Base-by-base conservation (phyloP, 139 green algal genomes). In the Astrephomene gubernaculifera region DNA sequence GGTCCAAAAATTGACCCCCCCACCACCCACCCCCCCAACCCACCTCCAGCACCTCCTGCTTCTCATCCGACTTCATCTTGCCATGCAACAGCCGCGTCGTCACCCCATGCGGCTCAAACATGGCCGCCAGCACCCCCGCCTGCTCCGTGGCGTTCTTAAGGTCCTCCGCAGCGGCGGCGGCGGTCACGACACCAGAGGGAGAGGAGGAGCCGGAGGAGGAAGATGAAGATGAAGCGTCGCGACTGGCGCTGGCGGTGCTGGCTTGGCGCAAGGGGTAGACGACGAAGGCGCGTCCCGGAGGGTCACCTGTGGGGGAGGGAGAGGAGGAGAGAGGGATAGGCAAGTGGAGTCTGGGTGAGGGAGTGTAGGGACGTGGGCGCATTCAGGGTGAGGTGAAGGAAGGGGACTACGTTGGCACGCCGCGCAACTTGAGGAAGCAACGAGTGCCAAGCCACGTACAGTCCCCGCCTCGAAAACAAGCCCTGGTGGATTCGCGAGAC, bases 11-110 rank as follows among this genome's bases (percentile, higher is more conserved):
- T 9, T 21, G n/a, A 41, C 63, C 22, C 17, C 31, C 9, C 31
- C n/a, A 71, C 4, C 31, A 14, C n/a, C n/a, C 39, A 22, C 45
- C 54, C 22, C 38, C 5, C 5, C 4, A 25, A 35, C 87, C 44
- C 76, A 87, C 82, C 76, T 95, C 95, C 52, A 98, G 92, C n/a
- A 92, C 91, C 0, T 60, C 71, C 6, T 86, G 36, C 92, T 99
- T 95, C 21, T 92, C 90, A 9, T 94, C 95, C 53, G 95, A 91
- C 49, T 94, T 89, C 89, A 99, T 91, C 38, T 74, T 63, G 25
- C 91, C 91, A 75, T 92, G 87, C 68, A 92, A 80, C 86, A 96
- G 87, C 29, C 53, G 36, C 1, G 63, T 39, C 35, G 10, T 2
- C 27, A 79, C 65, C 10, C 80, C 65, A 25, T 63, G 74, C 2